phyloP scores from a whole-genome alignment of 495 filamentous ascomycete species.

The Penicillium cataractarum region DNA sequence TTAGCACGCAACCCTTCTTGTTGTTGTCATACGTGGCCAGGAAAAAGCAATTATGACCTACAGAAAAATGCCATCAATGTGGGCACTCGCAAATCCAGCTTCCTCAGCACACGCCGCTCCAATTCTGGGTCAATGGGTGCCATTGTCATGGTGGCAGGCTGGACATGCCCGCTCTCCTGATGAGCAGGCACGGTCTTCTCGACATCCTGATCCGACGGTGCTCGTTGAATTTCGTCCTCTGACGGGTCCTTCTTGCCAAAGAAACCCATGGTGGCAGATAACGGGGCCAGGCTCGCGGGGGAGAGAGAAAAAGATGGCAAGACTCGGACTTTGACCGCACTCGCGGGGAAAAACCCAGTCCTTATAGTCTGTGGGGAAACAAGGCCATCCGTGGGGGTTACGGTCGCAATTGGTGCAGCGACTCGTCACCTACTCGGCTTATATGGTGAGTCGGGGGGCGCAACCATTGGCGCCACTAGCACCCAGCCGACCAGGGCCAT shows the following conservation, averaged over 20 bases:
- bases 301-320: constrained; percentile 7
- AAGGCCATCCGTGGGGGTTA: background rate
- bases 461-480: background rate
- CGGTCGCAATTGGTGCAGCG: background rate
- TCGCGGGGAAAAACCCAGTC: background rate
- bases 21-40: background rate
- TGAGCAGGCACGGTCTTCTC: constrained; percentile 38
- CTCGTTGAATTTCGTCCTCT: constrained; percentile 32
- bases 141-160: constrained; percentile 14
- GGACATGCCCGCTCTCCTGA: constrained; percentile 30
- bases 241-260: constrained; percentile 30
- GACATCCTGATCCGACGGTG: constrained; percentile 28
- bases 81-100: constrained; percentile 59
- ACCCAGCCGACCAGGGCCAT: background rate
- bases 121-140: constrained; percentile 51
- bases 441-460: background rate
- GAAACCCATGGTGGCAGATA: constrained; percentile 32
- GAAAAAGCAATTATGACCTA: constrained; percentile 31
- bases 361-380: constrained; percentile 10
- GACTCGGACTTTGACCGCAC: background rate
- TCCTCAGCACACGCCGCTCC: constrained; percentile 60
- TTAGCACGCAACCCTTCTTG: background rate
- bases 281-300: background rate
- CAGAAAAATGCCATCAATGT: constrained; percentile 57
- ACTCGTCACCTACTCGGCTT: background rate